Base-by-base conservation (phyloP, 208 protist species). In the Acanthamoeba comandoni region DNA sequence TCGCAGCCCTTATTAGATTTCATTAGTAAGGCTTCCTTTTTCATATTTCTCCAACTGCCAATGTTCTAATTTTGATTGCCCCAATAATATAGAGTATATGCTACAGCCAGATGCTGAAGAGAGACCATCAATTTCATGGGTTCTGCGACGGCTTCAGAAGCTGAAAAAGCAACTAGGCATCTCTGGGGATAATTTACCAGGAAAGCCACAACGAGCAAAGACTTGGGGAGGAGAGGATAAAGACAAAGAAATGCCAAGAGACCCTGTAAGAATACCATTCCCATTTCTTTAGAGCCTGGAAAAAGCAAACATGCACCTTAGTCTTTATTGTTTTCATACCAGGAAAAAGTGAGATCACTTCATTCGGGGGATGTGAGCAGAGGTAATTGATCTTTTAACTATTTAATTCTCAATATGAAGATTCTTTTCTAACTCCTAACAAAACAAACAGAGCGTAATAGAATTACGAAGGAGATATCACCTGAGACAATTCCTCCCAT, bases 141-240 rank as follows among this genome's bases (percentile, higher is more conserved):
- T 87, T 22, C 24, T 87, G 17, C 79, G 35, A 49, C 79, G 79
- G n/a, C n/a, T 87, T 15, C 52, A 87, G 11, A 9, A 26, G 52
- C 51, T 87, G n/a, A 64, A 52, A 19, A 26, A 31, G 22, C 5
- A 24, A 17, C 79, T 69, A 5, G 49, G 51, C 0, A 15, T 15
- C 11, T 26, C 71, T 24, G 51, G 69, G 79, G 9, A 13, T 31
- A 22, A 64, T 22, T 29, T 24, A n/a, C 79, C 51, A 11, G 57
- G 31, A 17, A 64, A 64, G 29, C 79, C 48, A 9, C 26, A 49
- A 19, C 52, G 79, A 43, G 64, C 79, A 26, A 26, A 24, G 9
- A 87, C 79, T n/a, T 87, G 79, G 79, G 58, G 35, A 11, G 79
- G 79, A 1, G 24, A n/a, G n/a, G n/a, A 87, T 31, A 49, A 87